Base-by-base conservation (phyloP, 441 rosid species). In the Croton laevigatus region DNA sequence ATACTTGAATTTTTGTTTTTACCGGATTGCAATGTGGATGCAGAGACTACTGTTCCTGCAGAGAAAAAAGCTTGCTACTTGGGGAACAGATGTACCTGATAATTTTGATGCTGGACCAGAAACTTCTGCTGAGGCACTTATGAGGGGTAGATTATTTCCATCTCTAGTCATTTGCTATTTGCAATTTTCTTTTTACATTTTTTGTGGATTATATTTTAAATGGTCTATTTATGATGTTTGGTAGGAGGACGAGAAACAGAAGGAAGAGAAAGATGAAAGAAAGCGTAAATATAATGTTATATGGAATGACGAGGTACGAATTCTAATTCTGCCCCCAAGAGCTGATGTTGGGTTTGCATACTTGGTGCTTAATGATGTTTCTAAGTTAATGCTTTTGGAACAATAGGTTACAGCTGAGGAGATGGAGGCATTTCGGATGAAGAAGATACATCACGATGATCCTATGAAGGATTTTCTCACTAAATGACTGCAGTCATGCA, bases 11-110 rank as follows among this genome's bases (percentile, higher is more conserved):
- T 64, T 10, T 17, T 45, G 1, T 23, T 4, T n/a, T 57, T 23
- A 57, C 37, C 23, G 61, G 61, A 32, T 57, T 40, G 2, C 49
- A 23, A 62, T 42, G 2, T 44, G 48, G 20, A 22, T 62, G 66
- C 44, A 65, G 57, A 48, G 57, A 27, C 40, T 12, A 6, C 42
- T 27, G 42, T 22, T 27, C 40, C 79, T n/a, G 77, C 57, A 4
- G 88, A 84, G 79, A 90, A 91, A 85, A 76, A 86, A 75, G 79
- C 82, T 79, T 61, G 96, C 89, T 19, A 74, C 89, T 0, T 90
- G 97, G 96, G 96, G 97, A 76, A 86, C 89, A 8, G 96, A 92
- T 68, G 73, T 84, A 17, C 87, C 88, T 0, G 91, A 92, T 61
- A 89, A 81, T 76, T n/a, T 69, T 88, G 82, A 88, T 84, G 67